A percentile compares a stretch with the other conserved stretches of the same genome.
Conservation (phyloP, 2,329 filamentous ascomycete species). For the Rutstroemia sp. region DNA sequence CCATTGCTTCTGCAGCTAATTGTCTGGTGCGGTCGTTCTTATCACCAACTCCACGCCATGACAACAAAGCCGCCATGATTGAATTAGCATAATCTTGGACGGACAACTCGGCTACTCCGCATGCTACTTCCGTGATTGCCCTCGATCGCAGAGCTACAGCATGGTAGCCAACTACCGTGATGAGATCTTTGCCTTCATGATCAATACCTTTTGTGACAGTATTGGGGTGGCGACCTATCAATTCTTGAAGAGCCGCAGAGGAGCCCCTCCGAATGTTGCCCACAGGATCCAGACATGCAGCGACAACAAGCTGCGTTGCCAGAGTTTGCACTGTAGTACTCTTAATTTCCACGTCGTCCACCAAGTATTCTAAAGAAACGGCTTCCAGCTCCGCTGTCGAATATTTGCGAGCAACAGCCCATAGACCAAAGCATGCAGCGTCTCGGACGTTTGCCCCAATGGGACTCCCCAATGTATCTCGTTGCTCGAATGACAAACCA, state of each 20-base stretch:
- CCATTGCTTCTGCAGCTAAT: slow-evolving; percentile 60
- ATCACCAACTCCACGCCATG: slow-evolving; percentile 85
- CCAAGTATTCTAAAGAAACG: slow-evolving; percentile 34
- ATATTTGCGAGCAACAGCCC: slow-evolving; percentile 85
- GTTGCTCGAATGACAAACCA: slow-evolving; percentile 82
- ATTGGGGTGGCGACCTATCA: slow-evolving; percentile 88
- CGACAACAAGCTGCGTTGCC: slow-evolving; percentile 71
- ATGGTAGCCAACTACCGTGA: slow-evolving; percentile 90
- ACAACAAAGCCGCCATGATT: slow-evolving; percentile 42
- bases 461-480: slow-evolving; percentile 75
- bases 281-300: slow-evolving; percentile 78
- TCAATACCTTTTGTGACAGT: slow-evolving; percentile 60
- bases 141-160: slow-evolving; percentile 80
- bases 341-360: slow-evolving; percentile 17
- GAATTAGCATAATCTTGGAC: slow-evolving; percentile 37
- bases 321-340: slow-evolving; percentile 60
- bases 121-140: slow-evolving; percentile 71
- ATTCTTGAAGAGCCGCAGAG: slow-evolving; percentile 87
- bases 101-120: slow-evolving; percentile 59
- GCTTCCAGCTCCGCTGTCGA: slow-evolving; percentile 67
- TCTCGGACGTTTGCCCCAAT: slow-evolving; percentile 88
- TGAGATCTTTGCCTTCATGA: slow-evolving; percentile 53
- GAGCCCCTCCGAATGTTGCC: slow-evolving; percentile 91
- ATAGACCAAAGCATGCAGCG: slow-evolving; percentile 92
- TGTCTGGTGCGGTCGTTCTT: slow-evolving; percentile 67